phyloP scores from a whole-genome alignment of 768 basidiomycete genomes.

The Russula dissimulans region DNA sequence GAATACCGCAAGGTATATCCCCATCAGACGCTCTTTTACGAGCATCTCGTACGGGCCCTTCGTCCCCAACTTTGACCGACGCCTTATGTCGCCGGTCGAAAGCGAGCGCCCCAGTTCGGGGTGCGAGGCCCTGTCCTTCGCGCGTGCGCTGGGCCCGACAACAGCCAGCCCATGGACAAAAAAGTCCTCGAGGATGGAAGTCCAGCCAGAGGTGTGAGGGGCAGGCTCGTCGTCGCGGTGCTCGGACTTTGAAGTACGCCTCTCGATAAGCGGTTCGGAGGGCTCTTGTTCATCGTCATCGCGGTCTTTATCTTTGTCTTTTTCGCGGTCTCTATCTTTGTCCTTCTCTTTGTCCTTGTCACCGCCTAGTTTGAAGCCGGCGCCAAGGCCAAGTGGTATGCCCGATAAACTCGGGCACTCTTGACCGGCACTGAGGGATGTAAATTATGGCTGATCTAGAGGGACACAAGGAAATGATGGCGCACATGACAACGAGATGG shows the following conservation, averaged over 20 bases:
- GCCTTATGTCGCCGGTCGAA: constrained; percentile 33
- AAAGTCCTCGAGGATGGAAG: constrained; percentile 68
- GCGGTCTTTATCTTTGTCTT: constrained; percentile 23
- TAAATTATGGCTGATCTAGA: constrained; percentile 15
- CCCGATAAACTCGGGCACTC: constrained; percentile 80
- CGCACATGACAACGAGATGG: constrained; percentile 72
- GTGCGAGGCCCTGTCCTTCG: constrained; percentile 32
- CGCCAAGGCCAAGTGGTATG: constrained; percentile 70
- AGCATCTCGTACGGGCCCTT: constrained; percentile 78
- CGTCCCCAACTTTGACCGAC: constrained; percentile 35
- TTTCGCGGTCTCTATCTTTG: constrained; percentile 28
- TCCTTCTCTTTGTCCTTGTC: constrained; percentile 27
- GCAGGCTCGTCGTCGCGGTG: constrained; percentile 5
- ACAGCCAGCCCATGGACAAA: constrained; percentile 34
- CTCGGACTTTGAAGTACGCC: constrained; percentile 25
- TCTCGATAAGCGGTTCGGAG: constrained; percentile 19
- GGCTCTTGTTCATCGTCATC: constrained; percentile 15
- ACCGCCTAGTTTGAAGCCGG: constrained; percentile 60
- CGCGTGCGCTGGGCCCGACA: constrained; percentile 19
- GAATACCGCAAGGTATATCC: constrained; percentile 71
- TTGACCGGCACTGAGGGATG: constrained; percentile 49
- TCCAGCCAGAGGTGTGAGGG: constrained; percentile 50
- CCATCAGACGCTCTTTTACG: constrained; percentile 87
- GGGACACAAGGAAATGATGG: constrained; percentile 5
- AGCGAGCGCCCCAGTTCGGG: constrained; percentile 7